These are phyloP conservation scores for Puccinellia tenuiflora DNA, from an alignment of 176 grass and related monocot genomes.

Conservation along the genomic window DNA sequence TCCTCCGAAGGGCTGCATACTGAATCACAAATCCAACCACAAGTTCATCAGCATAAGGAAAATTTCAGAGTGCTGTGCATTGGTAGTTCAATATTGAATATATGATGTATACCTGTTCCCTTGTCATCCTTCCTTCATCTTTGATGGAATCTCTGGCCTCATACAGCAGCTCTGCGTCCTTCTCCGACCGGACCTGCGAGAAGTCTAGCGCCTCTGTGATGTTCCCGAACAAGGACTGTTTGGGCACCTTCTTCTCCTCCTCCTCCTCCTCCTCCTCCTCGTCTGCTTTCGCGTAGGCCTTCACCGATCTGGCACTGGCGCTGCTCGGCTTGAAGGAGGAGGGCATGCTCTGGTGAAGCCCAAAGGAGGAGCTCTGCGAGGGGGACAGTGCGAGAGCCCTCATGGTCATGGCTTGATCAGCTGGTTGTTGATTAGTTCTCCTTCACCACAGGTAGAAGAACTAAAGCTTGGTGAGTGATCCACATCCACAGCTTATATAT, in stretches of 20 bases:
- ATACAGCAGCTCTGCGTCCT: slow-evolving; percentile 81
- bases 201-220: slow-evolving; percentile 91
- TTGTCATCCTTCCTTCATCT: slow-evolving; percentile 65
- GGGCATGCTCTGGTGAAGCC: slow-evolving; percentile 3
- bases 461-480: not conserved
- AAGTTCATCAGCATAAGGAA: not conserved
- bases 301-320: not conserved
- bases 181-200: slow-evolving; percentile 72
- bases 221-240: slow-evolving; percentile 76
- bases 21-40: slow-evolving; percentile 13
- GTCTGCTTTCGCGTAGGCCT: slow-evolving; percentile 40
- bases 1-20: slow-evolving; percentile 87
- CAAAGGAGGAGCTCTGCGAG: slow-evolving; percentile 41
- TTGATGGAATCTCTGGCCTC: slow-evolving; percentile 69
- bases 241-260: slow-evolving; percentile 14
- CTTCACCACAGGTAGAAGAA: not conserved
- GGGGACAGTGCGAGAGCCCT: slow-evolving; percentile 49
- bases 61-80: not conserved
- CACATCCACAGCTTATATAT: not conserved
- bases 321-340: slow-evolving; percentile 19
- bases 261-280: slow-evolving; percentile 29
- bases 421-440: not conserved
- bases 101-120: slow-evolving; percentile 60
- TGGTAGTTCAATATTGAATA: not conserved
- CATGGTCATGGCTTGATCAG: slow-evolving; percentile 43